Base-by-base conservation (phyloP, 2,329 filamentous ascomycete species). In the Penicillium sp. region DNA sequence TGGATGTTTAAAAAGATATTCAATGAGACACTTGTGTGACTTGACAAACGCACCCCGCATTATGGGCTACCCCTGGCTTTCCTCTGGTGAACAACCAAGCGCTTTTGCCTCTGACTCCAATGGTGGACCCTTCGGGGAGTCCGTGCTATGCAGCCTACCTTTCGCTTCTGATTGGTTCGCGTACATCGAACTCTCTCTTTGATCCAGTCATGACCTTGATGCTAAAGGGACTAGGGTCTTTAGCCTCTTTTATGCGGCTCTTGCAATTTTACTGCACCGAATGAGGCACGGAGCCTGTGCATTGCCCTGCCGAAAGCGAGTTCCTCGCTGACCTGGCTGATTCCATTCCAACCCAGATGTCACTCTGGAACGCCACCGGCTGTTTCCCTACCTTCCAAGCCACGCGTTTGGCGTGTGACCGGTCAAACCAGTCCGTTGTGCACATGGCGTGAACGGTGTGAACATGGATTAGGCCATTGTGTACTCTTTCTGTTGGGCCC, bases 161-260 rank as follows among this genome's bases (percentile, higher is more conserved):
- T 45, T 24, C 38, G 24, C 18, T 16, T 38, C 16, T 40, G 39
- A 53, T 57, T 57, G 46, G 45, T 9, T 32, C 24, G 40, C n/a
- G 7, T 18, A 4, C 3, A 44, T 40, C 32, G 24, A 46, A 13
- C 46, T 39, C 11, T 16, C 3, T 14, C 42, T 54, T 36, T 47
- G 46, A 46, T 50, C 49, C 51, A 48, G 38, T 48, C 24, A 48
- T 38, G 45, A 49, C 56, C 43, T 29, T 53, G 47, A 48, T 18
- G 4, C 50, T 41, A 55, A 34, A 29, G 21, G 48, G 34, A n/a
- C 54, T 55, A 55, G 24, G 42, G 39, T 48, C 29, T 9, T 40
- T 49, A 55, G 45, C 49, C 48, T 50, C 54, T 48, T 49, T 45
- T 16, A 63, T 63, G 60, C 51, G 60, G 60, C 60, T 63, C 60